phyloP scores from a whole-genome alignment of 306 rosid genomes.

The Dalbergia cochinchinensis region DNA sequence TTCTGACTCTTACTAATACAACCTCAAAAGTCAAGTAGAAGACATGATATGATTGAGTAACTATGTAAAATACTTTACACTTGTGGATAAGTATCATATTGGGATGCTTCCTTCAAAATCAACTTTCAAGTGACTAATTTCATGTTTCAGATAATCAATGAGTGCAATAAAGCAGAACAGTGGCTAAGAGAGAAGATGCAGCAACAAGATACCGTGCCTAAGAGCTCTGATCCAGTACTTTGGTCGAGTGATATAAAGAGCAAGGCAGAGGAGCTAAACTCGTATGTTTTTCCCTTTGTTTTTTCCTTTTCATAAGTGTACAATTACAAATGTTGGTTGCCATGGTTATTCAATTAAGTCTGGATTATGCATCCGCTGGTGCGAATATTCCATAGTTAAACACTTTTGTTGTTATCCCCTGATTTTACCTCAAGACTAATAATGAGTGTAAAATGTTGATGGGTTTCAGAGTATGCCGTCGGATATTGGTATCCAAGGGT shows the following conservation, averaged over 20 bases:
- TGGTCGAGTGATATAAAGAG: conserved; percentile 67
- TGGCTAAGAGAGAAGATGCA: conserved; percentile 80
- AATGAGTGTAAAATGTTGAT: conserved; percentile 36
- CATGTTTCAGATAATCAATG: conserved; percentile 52
- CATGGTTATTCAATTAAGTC: conserved; percentile 36
- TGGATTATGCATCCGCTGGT: neutral
- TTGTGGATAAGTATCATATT: neutral
- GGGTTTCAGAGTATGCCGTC: conserved; percentile 68
- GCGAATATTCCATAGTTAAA: conserved; percentile 11
- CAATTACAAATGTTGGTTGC: conserved; percentile 2
- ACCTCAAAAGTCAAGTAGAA: too few relatives aligned
- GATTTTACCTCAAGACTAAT: conserved; percentile 41
- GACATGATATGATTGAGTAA: too few relatives aligned
- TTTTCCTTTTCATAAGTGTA: conserved; percentile 31
- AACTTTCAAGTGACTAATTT: conserved; percentile 33
- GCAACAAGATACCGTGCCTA: conserved; percentile 72
- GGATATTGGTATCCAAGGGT: conserved; percentile 53
- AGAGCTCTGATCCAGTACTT: conserved; percentile 65
- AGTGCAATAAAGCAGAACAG: conserved; percentile 82
- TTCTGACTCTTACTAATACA: too few relatives aligned
- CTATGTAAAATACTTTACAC: too few relatives aligned
- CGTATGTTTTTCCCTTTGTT: conserved; percentile 54
- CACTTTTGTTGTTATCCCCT: conserved; percentile 19
- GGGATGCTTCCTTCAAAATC: conserved; percentile 4
- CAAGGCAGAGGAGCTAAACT: conserved; percentile 66